Evolutionary conservation across 129 eudicot species (phyloP), one percentile per base, ranked within the genome.

Genomic region (Flaveria robusta): DNA sequence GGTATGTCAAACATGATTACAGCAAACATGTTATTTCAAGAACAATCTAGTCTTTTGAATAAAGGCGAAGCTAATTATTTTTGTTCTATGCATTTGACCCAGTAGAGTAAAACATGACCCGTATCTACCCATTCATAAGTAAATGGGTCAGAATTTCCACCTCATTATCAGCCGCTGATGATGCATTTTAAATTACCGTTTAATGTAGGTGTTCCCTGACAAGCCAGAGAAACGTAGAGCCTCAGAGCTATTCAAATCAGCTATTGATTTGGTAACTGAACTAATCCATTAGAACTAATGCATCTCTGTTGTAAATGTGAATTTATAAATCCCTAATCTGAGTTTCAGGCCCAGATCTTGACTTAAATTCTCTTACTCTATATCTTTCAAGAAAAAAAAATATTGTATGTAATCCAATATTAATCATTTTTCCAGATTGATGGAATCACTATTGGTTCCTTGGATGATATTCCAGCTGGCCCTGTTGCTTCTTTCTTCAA

Each of bases 171-270:
- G 31, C 65, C 12, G 23, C 9, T 26, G 9, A 41, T 34, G 55
- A 50, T 31, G 64, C 31, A 47, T 20, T 60, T 14, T 51, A n/a
- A 79, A 51, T 79, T 51, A 18, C 45, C 29, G 49, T 73, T 74
- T 47, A 26, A 66, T 72, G 55, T 75, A 94, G 97, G 99, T 94
- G 76, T 94, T 94, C 77, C 97, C 99, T 77, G 99, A 94, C 78
- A 87, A 86, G 77, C 99, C 99, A 58, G 99, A 94, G 80, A 91
- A 80, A 82, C 99, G 99, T 75, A 87, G 99, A 86, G 97, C 99
- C 66, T 82, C 96, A 0, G 87, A 94, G 72, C 77, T 89, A 83
- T 94, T 89, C 81, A 89, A 81, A 85, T 76, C 96, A 77, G 96
- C 99, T 70, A 77, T 94, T 84, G 99, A 94, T 81, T 82, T 79